phyloP scores from a whole-genome alignment of 2,329 filamentous ascomycete genomes.

The Botrytis pseudocinerea region DNA sequence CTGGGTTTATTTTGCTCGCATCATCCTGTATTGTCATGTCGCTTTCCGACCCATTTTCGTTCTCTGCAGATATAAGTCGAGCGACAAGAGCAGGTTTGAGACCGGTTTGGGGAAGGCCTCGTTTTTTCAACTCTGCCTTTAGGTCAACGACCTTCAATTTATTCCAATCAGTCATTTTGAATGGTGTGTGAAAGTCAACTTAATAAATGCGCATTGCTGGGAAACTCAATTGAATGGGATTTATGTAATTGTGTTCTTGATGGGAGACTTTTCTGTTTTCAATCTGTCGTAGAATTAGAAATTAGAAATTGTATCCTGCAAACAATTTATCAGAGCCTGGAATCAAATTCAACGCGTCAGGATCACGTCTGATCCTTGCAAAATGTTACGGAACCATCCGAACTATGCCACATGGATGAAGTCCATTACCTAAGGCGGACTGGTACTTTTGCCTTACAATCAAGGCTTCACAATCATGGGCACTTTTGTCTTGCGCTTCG shows the following conservation, averaged over 20 bases:
- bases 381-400: background rate
- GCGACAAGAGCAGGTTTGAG: conserved; percentile 72
- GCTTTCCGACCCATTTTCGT: conserved; percentile 41
- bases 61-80: conserved; percentile 54
- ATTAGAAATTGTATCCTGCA: conserved; percentile 12
- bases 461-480: background rate
- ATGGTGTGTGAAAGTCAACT: background rate
- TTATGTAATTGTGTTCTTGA: background rate
- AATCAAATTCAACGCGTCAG: conserved; percentile 23
- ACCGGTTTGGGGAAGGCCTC: conserved; percentile 68
- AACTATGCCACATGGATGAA: background rate
- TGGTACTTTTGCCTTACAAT: background rate
- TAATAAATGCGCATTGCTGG: conserved; percentile 5
- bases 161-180: conserved; percentile 52
- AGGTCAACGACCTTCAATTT: conserved; percentile 73
- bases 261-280: background rate
- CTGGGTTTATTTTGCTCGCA: conserved; percentile 29
- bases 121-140: conserved; percentile 70
- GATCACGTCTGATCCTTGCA: conserved; percentile 14
- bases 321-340: conserved; percentile 17
- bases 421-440: background rate
- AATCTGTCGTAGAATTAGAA: background rate
- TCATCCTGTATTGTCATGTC: conserved; percentile 38
- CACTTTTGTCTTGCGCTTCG: background rate
- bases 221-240: background rate